Conservation (phyloP, 1,139 yeast genomes). For the Kazachstania sp. region DNA sequence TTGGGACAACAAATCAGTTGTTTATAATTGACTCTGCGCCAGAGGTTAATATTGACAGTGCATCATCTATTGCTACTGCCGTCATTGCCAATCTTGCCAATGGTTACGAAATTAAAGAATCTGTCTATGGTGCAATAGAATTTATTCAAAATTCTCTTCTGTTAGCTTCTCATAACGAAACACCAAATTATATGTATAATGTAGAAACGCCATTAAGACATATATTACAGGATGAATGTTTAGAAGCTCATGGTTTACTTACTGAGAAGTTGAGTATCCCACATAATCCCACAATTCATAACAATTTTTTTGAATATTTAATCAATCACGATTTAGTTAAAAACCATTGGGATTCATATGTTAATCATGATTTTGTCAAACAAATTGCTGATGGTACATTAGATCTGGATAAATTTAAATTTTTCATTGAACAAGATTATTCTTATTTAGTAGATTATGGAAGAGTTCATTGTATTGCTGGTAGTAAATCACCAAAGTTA, state of each 20-base stretch:
- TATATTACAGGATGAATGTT: constrained; percentile 20
- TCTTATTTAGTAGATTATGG: constrained; percentile 61
- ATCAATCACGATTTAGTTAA: constrained; percentile 46
- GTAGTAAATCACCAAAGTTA: constrained; percentile 49
- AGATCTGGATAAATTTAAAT: constrained; percentile 42
- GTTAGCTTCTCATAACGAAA: background rate
- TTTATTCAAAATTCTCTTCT: constrained; percentile 58
- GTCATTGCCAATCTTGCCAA: constrained; percentile 65
- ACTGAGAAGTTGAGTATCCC: constrained; percentile 21
- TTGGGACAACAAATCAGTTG: background rate
- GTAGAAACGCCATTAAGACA: constrained; percentile 32
- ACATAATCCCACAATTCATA: constrained; percentile 17
- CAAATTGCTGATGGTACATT: constrained; percentile 45
- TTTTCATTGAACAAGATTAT: constrained; percentile 62
- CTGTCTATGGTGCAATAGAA: constrained; percentile 49
- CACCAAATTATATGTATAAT: constrained; percentile 36
- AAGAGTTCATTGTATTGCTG: constrained; percentile 55
- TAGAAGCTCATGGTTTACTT: constrained; percentile 15
- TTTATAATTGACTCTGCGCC: constrained; percentile 40
- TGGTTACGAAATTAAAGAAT: constrained; percentile 36
- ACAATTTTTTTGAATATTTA: constrained; percentile 43
- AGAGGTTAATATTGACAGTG: constrained; percentile 66
- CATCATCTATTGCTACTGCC: constrained; percentile 48
- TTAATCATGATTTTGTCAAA: constrained; percentile 51
- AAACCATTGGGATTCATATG: constrained; percentile 48